A percentile compares a stretch with the other conserved stretches of the same genome.
These are phyloP conservation scores for Auricularia auricula-judae DNA, from an alignment of 768 basidiomycete genomes.

Conservation along the genomic window DNA sequence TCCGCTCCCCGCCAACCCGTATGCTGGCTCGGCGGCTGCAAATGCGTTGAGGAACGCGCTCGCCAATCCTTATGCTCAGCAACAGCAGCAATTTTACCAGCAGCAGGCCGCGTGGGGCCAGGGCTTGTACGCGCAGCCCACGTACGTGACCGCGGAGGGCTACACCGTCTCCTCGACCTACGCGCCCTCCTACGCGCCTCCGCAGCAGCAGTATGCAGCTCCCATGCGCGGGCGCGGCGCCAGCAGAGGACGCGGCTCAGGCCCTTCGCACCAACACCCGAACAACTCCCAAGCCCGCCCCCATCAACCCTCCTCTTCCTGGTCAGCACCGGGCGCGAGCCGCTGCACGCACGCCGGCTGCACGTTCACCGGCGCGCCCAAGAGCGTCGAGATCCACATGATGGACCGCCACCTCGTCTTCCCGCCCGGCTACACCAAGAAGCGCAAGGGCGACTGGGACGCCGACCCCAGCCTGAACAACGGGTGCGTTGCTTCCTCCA, in stretches of 20 bases:
- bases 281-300: conserved; percentile 6
- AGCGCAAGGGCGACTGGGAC: conserved; percentile 58
- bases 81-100: conserved; percentile 46
- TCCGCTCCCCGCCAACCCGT: not conserved
- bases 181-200: conserved; percentile 8
- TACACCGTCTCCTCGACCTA: conserved; percentile 31
- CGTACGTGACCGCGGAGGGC: conserved; percentile 21
- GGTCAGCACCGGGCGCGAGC: conserved; percentile 34
- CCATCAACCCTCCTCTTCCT: conserved; percentile 39
- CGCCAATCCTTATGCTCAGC: conserved; percentile 24
- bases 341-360: conserved; percentile 58
- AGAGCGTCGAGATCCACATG: conserved; percentile 67
- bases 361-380: conserved; percentile 54
- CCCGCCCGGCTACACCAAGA: conserved; percentile 54
- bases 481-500: conserved; percentile 37
- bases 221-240: not conserved
- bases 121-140: conserved; percentile 9
- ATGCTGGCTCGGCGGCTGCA: not conserved
- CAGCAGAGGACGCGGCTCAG: not conserved
- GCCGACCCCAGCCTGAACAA: conserved; percentile 64
- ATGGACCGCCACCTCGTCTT: conserved; percentile 87
- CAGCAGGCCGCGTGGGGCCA: conserved; percentile 20
- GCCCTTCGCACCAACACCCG: conserved; percentile 3
- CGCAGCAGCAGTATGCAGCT: not conserved
- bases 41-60: conserved; percentile 8